Base-by-base conservation (phyloP, 169 alveolate genomes). In the Cryptosporidium parvum region DNA sequence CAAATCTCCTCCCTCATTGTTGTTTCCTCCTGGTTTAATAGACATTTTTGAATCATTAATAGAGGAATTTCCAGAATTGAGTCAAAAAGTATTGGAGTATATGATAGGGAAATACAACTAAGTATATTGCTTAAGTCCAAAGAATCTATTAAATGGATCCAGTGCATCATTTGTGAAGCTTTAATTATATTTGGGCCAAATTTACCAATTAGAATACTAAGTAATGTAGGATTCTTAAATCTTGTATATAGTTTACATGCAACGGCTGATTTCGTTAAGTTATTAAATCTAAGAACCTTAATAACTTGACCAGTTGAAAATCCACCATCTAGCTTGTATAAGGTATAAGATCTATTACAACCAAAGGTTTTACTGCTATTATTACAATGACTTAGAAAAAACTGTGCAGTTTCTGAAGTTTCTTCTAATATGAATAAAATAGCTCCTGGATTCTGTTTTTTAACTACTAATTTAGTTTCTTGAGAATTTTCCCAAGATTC, bases 111-210 rank as follows among this genome's bases (percentile, higher is more conserved):
- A 26, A 80, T 42, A 14, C 56, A 61, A 10, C 70, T 62, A 1
- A 62, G 56, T 18, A 10, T 29, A 80, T 31, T 48, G 26, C 72
- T 29, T 33, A 72, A 16, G 10, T 80, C 75, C 69, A 29, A 5
- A 14, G 52, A 26, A 35, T 61, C 89, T 8, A 65, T 21, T 59
- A 80, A 39, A 18, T 80, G 62, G 7, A 80, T 62, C 89, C 89
- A 80, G 9, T 80, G 75, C 51, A 80, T 44, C 8, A 65, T 62
- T 37, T 80, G 69, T 2, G 75, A 42, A 7, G 53, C n/a, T 45
- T 80, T 80, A 16, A 80, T 44, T 42, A 80, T 48, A 62, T 80
- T 80, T 39, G 89, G 67, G 39, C 89, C 89, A 80, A 62, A 80
- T 18, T 62, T 62, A 39, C 39, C 68, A 16, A 80, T 80, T 21